phyloP scores from a whole-genome alignment of 2,329 filamentous ascomycete genomes.

The Zasmidium cellare region DNA sequence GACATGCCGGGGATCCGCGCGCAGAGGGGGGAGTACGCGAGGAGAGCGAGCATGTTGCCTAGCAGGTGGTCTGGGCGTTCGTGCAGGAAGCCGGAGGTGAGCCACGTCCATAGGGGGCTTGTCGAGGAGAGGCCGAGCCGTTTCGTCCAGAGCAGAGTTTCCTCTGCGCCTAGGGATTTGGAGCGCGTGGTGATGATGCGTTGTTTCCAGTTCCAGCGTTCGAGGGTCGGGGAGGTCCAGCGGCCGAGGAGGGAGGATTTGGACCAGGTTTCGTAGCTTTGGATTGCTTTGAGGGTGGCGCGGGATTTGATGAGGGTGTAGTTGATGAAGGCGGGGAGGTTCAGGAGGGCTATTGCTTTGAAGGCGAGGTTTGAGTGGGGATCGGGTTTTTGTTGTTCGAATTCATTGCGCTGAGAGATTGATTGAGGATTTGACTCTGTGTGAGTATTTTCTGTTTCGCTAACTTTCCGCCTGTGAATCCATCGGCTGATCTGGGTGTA shows the following conservation, averaged over 20 bases:
- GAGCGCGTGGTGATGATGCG: not conserved
- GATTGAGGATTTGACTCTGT: not conserved
- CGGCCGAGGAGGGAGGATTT: not conserved
- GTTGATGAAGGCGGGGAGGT: slow-evolving; percentile 8
- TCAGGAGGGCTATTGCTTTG: slow-evolving; percentile 6
- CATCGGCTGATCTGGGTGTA: not conserved
- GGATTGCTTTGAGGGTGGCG: not conserved
- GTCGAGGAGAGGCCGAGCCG: not conserved
- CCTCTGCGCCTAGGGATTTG: not conserved
- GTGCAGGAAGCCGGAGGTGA: slow-evolving; percentile 17
- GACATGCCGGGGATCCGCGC: slow-evolving; percentile 13
- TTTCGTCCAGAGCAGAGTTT: not conserved
- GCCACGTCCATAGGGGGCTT: slow-evolving; percentile 7
- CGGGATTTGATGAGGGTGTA: not conserved
- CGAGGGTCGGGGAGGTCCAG: not conserved
- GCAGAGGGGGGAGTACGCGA: slow-evolving; percentile 2
- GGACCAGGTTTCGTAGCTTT: not conserved
- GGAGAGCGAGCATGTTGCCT: slow-evolving; percentile 9
- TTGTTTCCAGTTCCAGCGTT: not conserved
- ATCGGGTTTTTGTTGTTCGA: not conserved
- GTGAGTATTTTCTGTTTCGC: too few species aligned
- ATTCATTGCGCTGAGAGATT: not conserved
- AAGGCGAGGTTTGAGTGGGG: not conserved
- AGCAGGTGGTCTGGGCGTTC: slow-evolving; percentile 4
- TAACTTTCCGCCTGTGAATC: not conserved